A percentile compares a stretch with the other conserved stretches of the same genome.
phyloP scores from a whole-genome alignment of 768 basidiomycete species.

The Vishniacozyma victoriae region DNA sequence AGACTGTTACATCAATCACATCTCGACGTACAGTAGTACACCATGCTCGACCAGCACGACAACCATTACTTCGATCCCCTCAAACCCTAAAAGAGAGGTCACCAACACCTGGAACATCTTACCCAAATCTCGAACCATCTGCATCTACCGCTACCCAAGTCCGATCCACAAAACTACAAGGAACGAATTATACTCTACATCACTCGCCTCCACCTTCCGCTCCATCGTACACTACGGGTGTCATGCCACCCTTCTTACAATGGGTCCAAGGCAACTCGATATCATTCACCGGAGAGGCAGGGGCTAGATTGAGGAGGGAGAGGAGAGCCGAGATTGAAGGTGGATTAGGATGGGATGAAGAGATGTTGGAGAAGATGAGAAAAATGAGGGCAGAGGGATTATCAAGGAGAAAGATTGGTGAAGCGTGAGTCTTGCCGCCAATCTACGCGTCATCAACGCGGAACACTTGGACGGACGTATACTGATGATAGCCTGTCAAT shows the following conservation, averaged over 20 bases:
- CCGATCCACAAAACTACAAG: slow-evolving; percentile 3
- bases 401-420: slow-evolving; percentile 26
- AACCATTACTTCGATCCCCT: slow-evolving; percentile 28
- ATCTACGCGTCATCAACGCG: neutral
- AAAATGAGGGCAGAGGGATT: slow-evolving; percentile 28
- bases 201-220: slow-evolving; percentile 42
- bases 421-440: slow-evolving; percentile 25
- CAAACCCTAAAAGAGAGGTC: slow-evolving; percentile 26
- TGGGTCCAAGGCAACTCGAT: slow-evolving; percentile 34
- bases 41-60: slow-evolving; percentile 37
- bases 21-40: slow-evolving; percentile 32
- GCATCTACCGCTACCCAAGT: neutral
- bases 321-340: slow-evolving; percentile 7
- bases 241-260: slow-evolving; percentile 29
- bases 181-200: slow-evolving; percentile 31
- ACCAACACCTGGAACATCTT: slow-evolving; percentile 40
- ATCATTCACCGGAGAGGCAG: slow-evolving; percentile 28
- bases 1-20: neutral
- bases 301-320: slow-evolving; percentile 18
- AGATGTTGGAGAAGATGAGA: slow-evolving; percentile 24
- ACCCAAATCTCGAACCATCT: slow-evolving; percentile 10
- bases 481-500: slow-evolving; percentile 21
- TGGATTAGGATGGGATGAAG: slow-evolving; percentile 18
- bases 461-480: neutral
- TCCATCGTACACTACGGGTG: slow-evolving; percentile 37